Percentiles rank a stretch among this genome's conserved stretches.
These are phyloP conservation scores for Leucosporidium creatinivorum DNA, from an alignment of 768 basidiomycete genomes.

Conservation along the genomic window DNA sequence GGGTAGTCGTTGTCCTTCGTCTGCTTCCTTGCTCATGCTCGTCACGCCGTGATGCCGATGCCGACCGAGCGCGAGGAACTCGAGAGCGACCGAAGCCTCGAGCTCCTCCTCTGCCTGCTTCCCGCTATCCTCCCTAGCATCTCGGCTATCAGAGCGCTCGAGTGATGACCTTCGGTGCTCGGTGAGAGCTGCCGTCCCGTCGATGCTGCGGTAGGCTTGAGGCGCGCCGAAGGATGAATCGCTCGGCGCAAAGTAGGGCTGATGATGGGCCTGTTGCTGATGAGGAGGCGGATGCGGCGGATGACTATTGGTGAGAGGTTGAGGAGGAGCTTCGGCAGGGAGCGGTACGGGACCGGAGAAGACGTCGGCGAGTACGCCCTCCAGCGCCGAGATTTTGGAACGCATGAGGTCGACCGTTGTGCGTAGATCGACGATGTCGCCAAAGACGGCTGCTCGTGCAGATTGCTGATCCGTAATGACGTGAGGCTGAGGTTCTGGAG, in stretches of 20 bases:
- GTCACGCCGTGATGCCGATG: background rate
- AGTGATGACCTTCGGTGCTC: background rate
- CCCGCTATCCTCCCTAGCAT: background rate
- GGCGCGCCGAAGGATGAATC: too few relatives aligned
- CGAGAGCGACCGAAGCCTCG: background rate
- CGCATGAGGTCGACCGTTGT: background rate
- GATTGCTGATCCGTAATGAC: background rate
- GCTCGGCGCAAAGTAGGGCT: too few relatives aligned
- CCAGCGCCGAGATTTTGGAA: background rate
- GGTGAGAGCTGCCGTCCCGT: background rate
- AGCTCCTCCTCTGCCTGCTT: background rate
- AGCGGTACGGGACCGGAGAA: background rate
- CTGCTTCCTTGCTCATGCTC: background rate
- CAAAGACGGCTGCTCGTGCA: background rate
- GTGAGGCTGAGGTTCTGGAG: background rate
- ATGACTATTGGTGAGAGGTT: background rate
- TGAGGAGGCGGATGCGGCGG: background rate
- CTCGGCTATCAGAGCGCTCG: background rate
- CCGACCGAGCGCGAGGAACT: constrained; percentile 3
- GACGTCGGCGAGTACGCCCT: background rate
- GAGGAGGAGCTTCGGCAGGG: background rate
- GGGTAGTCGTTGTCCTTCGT: too few relatives aligned
- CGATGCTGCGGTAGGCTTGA: background rate
- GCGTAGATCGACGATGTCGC: background rate
- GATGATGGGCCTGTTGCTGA: background rate